Evolutionary conservation across 164 flowering plant species (phyloP), one percentile per base, ranked within the genome.

Genomic region (Vitis amurensis): DNA sequence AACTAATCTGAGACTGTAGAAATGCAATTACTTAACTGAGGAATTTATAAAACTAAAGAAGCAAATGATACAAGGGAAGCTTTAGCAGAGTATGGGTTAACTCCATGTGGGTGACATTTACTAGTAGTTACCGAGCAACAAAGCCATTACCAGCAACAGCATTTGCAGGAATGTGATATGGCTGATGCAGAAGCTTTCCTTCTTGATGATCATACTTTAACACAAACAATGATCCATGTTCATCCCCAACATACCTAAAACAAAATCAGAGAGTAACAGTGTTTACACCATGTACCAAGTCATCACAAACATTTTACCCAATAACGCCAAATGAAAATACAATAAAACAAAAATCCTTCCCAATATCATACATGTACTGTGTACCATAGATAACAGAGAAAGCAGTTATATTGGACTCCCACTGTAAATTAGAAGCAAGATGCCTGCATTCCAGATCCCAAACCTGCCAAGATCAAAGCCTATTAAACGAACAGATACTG

Each of bases 401-500:
- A 37, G 96, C 88, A 55, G 98, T 94, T 66, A 94, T 80, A 67
- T 86, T 94, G 69, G 88, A 87, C 60, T 86, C 91, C 98, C 98
- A 91, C 67, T 82, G 86, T 60, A 93, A 67, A 63, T 70, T 79
- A 74, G 76, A 82, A 62, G 83, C 79, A 52, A 83, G 70, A 58
- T 66, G 58, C 83, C 95, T 86, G 71, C 69, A 64, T 69, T 89
- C 87, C 80, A 94, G 75, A 84, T 88, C 83, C 98, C 98, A 91
- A 66, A 94, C 91, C 97, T 94, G 87, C 70, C 67, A 76, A 71
- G 4, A 76, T 30, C 64, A 63, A 14, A 68, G 27, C 59, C 16
- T 59, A 66, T 73, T 50, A 73, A 53, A 50, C 56, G 53, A 59
- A 17, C 61, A 5, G 23, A 68, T 29, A 59, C 15, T 23, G 12